Evolutionary conservation across 768 basidiomycete genomes (phyloP).

Genomic region (Lentinula detonsa): DNA sequence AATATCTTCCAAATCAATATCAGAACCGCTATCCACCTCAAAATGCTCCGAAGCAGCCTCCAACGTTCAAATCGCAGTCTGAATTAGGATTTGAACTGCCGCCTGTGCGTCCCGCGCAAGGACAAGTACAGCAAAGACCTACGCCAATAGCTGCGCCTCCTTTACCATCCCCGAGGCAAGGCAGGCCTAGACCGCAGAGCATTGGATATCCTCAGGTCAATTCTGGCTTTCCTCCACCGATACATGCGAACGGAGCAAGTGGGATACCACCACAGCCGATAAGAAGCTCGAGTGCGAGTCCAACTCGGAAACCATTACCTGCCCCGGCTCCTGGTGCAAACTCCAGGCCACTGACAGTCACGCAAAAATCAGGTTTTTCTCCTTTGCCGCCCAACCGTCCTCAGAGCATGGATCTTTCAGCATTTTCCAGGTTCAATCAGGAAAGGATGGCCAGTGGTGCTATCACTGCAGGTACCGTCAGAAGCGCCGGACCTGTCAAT

Average conservation of each 20-base stretch:
- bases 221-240: neutral
- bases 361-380: neutral
- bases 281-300: conserved; percentile 1
- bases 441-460: conserved; percentile 3
- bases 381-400: neutral
- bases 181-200: neutral
- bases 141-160: neutral
- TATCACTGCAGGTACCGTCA: neutral
- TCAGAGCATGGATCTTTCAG: conserved; percentile 3
- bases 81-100: neutral
- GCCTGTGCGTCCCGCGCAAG: neutral
- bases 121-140: neutral
- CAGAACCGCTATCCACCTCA: neutral
- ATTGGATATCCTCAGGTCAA: neutral
- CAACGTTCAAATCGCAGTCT: neutral
- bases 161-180: neutral
- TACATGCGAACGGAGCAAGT: neutral
- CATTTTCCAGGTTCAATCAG: conserved; percentile 3
- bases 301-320: neutral
- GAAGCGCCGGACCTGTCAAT: neutral
- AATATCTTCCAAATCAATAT: neutral
- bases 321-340: neutral
- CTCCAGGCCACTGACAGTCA: neutral
- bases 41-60: neutral
- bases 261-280: neutral